These are phyloP conservation scores for Neurospora sublineolata DNA, from an alignment of 495 filamentous ascomycete genomes.

Conservation along the genomic window DNA sequence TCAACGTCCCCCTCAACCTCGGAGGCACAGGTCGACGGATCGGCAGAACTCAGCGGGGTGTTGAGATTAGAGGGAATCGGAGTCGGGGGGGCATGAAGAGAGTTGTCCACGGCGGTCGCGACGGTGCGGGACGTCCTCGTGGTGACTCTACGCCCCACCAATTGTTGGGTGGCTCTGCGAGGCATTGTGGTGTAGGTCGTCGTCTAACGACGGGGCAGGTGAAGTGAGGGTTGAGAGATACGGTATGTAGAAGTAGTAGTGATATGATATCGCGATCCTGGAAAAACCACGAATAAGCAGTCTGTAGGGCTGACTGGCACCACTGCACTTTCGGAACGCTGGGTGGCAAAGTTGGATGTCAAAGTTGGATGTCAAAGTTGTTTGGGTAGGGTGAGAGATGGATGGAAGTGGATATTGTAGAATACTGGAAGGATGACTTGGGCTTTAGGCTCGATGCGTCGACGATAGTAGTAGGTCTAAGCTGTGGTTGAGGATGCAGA, in stretches of 20 bases:
- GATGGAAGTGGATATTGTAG: background rate
- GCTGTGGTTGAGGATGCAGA: conserved; percentile 14
- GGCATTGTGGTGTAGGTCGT: conserved; percentile 18
- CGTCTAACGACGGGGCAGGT: background rate
- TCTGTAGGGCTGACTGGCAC: background rate
- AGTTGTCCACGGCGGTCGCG: background rate
- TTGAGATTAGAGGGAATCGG: conserved; percentile 23
- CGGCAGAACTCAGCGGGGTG: conserved; percentile 27
- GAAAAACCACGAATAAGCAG: background rate
- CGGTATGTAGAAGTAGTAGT: background rate
- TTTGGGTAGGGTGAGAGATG: background rate
- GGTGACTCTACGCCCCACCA: background rate
- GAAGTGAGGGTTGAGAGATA: background rate
- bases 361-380: background rate
- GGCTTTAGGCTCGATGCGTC: conserved; percentile 16
- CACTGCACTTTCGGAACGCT: background rate
- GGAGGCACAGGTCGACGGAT: conserved; percentile 32
- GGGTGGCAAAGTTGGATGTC: background rate
- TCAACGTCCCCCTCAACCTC: conserved; percentile 31
- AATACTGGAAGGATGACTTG: background rate
- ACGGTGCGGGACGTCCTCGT: conserved; percentile 22
- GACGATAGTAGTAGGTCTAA: background rate
- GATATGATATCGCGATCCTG: background rate
- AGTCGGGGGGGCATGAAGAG: conserved; percentile 11
- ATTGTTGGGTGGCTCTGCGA: conserved; percentile 10